Conservation (phyloP, 441 rosid species). For the Erodium texanum region DNA sequence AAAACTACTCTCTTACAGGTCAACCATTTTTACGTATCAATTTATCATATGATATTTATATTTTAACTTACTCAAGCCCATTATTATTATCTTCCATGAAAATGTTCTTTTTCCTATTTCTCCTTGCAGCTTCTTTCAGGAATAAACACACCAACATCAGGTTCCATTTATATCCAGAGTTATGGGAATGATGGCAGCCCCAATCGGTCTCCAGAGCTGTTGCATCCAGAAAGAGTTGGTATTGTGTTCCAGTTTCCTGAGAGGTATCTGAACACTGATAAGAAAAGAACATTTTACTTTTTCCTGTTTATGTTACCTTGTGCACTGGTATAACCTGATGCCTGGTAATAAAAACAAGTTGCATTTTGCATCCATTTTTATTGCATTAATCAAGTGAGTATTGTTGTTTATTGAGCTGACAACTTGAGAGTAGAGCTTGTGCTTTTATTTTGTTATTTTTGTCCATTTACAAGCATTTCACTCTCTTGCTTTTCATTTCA, state of each 20-base stretch:
- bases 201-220: constrained; percentile 32
- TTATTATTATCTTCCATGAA: constrained; percentile 7
- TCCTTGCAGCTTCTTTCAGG: constrained; percentile 76
- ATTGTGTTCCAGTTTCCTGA: constrained; percentile 92
- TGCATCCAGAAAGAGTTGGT: constrained; percentile 68
- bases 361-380: neutral
- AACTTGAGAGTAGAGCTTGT: neutral
- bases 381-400: neutral
- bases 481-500: neutral
- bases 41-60: neutral
- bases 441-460: neutral
- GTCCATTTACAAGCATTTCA: neutral
- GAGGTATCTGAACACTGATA: constrained; percentile 31
- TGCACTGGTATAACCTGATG: neutral
- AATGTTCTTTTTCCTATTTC: constrained; percentile 13
- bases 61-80: neutral
- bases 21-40: neutral
- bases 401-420: neutral
- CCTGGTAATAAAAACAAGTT: neutral
- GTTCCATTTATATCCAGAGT: constrained; percentile 63
- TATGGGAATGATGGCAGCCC: constrained; percentile 53
- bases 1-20: constrained; percentile 95
- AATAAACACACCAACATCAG: constrained; percentile 69
- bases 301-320: neutral
- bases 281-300: constrained; percentile 1